These are phyloP conservation scores for Penicillium tannophilum DNA, from an alignment of 495 filamentous ascomycete genomes.

Conservation along the genomic window DNA sequence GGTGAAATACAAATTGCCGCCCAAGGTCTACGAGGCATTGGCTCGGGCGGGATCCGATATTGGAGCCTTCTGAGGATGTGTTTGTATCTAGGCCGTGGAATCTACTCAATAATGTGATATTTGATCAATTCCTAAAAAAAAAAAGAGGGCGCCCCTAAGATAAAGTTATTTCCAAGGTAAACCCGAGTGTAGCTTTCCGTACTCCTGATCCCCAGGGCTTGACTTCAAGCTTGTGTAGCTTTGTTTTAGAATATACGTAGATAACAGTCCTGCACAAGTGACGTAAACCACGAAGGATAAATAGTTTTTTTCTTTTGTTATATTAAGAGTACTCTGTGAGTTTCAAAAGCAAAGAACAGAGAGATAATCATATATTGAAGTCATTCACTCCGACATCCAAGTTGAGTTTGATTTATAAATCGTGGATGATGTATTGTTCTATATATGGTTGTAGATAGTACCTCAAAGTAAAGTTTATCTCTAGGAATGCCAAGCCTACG, in stretches of 20 bases:
- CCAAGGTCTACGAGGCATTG: constrained; percentile 77
- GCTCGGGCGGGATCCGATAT: constrained; percentile 74
- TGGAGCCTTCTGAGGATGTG: constrained; percentile 50
- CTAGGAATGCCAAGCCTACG: constrained; percentile 14
- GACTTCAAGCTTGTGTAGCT: neutral
- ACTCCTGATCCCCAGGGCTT: neutral
- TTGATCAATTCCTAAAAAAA: neutral
- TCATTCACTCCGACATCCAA: no score
- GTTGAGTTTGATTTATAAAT: no score
- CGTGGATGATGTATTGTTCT: neutral
- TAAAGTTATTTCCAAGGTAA: neutral
- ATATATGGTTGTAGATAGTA: no score
- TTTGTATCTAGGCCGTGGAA: neutral
- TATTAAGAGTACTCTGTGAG: neutral
- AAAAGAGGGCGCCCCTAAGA: no score
- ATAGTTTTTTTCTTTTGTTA: no score
- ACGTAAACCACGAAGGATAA: no score
- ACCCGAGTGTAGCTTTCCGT: neutral
- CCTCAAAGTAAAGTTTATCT: neutral
- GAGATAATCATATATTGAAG: neutral
- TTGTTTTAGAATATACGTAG: neutral
- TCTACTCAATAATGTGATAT: neutral
- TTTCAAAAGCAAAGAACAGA: neutral
- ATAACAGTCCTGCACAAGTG: no score
- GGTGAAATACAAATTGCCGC: constrained; percentile 82